A percentile compares a stretch with the other conserved stretches of the same genome.
Evolutionary conservation across 179 eudicot species (phyloP).

Genomic region (Heliamphora pulchella): DNA sequence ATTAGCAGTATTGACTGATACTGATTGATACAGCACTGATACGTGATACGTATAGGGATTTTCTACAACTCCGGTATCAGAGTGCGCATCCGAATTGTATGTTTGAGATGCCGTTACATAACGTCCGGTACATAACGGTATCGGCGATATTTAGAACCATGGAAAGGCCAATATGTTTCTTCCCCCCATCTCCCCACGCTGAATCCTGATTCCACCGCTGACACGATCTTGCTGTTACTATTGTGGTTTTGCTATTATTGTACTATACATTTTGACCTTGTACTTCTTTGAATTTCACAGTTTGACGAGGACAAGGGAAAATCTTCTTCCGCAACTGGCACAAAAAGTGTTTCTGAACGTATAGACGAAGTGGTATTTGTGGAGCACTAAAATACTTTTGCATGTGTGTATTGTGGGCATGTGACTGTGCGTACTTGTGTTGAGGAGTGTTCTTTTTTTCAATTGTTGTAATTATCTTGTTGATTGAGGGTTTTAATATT

Average conservation of each 20-base stretch:
- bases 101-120: no score
- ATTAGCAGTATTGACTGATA: no score
- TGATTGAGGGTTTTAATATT: background rate
- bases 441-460: background rate
- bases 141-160: no score
- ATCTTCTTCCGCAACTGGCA: constrained; percentile 33
- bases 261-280: background rate
- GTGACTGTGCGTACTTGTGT: background rate
- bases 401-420: background rate
- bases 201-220: background rate
- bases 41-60: no score
- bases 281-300: constrained; percentile 29
- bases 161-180: no score
- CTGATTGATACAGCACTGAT: no score
- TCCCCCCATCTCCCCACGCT: no score
- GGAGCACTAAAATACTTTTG: background rate
- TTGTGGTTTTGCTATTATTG: background rate
- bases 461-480: background rate
- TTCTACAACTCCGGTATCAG: no score
- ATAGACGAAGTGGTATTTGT: constrained; percentile 75
- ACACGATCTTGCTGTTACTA: background rate
- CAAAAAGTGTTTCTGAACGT: constrained; percentile 63
- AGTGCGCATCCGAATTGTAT: no score
- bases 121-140: no score
- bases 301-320: constrained; percentile 66